Evolutionary conservation across 2,329 filamentous ascomycete genomes (phyloP).

Genomic region (Dactylellina haptotyla): DNA sequence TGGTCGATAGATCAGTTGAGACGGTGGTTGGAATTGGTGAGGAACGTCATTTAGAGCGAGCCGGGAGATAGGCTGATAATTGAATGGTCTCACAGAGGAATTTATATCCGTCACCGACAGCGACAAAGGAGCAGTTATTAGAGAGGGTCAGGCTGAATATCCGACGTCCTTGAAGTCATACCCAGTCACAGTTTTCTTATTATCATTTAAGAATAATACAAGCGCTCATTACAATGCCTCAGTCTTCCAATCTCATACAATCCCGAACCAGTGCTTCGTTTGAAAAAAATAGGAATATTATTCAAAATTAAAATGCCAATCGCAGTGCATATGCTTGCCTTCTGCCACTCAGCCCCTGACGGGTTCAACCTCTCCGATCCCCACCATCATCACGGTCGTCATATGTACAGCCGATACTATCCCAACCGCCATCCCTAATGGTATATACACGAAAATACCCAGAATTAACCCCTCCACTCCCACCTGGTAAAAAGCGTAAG

Average conservation of each 20-base stretch:
- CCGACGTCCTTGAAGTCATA: conserved; percentile 29
- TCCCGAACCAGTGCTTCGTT: too few species aligned
- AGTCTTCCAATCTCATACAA: too few species aligned
- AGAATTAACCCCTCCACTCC: neutral
- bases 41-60: neutral
- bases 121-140: conserved; percentile 34
- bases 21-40: conserved; percentile 43
- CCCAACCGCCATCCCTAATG: neutral
- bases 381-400: neutral
- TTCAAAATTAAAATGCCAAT: neutral
- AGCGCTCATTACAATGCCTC: too few species aligned
- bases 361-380: neutral
- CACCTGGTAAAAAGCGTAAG: neutral
- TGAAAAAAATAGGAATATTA: too few species aligned
- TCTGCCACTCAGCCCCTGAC: neutral
- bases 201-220: too few species aligned
- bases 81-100: conserved; percentile 31
- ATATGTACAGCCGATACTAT: neutral
- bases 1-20: conserved; percentile 50
- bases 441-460: neutral
- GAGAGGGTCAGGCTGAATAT: conserved; percentile 43
- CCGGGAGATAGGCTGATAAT: neutral
- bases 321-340: too few species aligned
- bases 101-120: conserved; percentile 42
- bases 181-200: too few species aligned